Percentiles rank a stretch among this genome's conserved stretches.
Conservation (phyloP, 1,139 yeast genomes). For the Wickerhamiella pararugosa region DNA sequence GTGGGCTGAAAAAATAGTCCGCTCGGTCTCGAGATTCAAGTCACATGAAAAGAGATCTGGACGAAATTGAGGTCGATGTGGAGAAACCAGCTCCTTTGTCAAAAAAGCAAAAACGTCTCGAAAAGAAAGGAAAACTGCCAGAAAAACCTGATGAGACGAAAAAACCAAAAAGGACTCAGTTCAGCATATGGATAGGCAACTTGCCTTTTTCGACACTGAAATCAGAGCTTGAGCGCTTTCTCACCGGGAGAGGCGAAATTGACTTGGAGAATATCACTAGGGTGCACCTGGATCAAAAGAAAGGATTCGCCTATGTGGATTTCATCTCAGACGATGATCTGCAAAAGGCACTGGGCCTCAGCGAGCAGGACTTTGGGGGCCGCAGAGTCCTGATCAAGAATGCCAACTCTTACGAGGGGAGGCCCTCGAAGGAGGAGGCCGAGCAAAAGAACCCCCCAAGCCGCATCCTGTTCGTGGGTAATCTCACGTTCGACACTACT, state of each 20-base stretch:
- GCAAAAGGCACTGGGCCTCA: conserved; percentile 45
- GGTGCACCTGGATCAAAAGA: conserved; percentile 28
- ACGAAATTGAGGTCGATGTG: conserved; percentile 69
- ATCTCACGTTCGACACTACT: conserved; percentile 85
- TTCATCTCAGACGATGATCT: conserved; percentile 51
- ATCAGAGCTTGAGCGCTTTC: conserved; percentile 55
- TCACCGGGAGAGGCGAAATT: conserved; percentile 45
- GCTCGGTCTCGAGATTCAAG: no score
- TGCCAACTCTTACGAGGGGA: conserved; percentile 70
- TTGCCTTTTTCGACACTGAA: conserved; percentile 70
- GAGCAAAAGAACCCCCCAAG: conserved; percentile 55
- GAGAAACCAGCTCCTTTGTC: conserved; percentile 70
- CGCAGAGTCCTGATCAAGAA: conserved; percentile 75
- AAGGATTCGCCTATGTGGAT: conserved; percentile 87
- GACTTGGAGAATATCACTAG: conserved; percentile 28
- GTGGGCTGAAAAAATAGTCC: no score
- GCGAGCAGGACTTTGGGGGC: conserved; percentile 65
- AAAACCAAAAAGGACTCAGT: conserved; percentile 33
- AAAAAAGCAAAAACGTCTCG: conserved; percentile 75
- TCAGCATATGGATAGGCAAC: conserved; percentile 92
- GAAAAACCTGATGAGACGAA: conserved; percentile 26
- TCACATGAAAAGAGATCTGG: conserved; percentile 14
- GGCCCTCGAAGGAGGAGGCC: conserved; percentile 58
- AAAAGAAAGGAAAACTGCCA: conserved; percentile 41
- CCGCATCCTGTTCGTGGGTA: conserved; percentile 81